phyloP scores from a whole-genome alignment of 2,329 filamentous ascomycete species.

The Aspergillus sp. region DNA sequence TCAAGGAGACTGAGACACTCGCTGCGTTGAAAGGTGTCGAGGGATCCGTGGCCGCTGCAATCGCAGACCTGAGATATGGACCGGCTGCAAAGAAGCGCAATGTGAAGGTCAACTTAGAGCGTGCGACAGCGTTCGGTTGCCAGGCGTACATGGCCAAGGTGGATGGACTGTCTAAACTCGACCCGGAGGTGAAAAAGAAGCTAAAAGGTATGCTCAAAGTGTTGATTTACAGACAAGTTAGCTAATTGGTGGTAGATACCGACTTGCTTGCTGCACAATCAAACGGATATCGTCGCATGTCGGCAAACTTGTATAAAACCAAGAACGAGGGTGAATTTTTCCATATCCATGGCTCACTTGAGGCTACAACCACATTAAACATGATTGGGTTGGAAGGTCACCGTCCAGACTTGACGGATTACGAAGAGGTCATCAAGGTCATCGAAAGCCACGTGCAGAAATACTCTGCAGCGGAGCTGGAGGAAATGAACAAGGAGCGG shows the following conservation, averaged over 20 bases:
- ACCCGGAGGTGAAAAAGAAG: slow-evolving; percentile 38
- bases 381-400: slow-evolving; percentile 69
- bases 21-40: slow-evolving; percentile 61
- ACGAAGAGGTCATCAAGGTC: slow-evolving; percentile 57
- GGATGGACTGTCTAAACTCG: slow-evolving; percentile 39
- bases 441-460: slow-evolving; percentile 61
- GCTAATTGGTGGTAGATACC: slow-evolving; percentile 56
- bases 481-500: slow-evolving; percentile 56
- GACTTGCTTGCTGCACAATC: slow-evolving; percentile 71
- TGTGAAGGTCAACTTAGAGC: slow-evolving; percentile 39
- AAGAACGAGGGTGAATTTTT: slow-evolving; percentile 67
- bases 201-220: slow-evolving; percentile 33
- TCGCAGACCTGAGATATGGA: slow-evolving; percentile 58
- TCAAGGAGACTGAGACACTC: slow-evolving; percentile 55
- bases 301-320: slow-evolving; percentile 70
- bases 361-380: slow-evolving; percentile 66
- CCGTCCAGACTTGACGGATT: slow-evolving; percentile 61
- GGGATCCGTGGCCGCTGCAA: slow-evolving; percentile 58
- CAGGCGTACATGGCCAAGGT: slow-evolving; percentile 45
- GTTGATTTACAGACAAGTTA: neutral
- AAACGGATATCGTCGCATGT: slow-evolving; percentile 68
- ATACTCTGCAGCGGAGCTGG: slow-evolving; percentile 57
- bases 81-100: slow-evolving; percentile 35
- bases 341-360: slow-evolving; percentile 73
- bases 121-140: slow-evolving; percentile 41